Evolutionary conservation across 768 basidiomycete species (phyloP), one percentile per base, ranked within the genome.

Genomic region (Krasilnikovozyma curviuscula): DNA sequence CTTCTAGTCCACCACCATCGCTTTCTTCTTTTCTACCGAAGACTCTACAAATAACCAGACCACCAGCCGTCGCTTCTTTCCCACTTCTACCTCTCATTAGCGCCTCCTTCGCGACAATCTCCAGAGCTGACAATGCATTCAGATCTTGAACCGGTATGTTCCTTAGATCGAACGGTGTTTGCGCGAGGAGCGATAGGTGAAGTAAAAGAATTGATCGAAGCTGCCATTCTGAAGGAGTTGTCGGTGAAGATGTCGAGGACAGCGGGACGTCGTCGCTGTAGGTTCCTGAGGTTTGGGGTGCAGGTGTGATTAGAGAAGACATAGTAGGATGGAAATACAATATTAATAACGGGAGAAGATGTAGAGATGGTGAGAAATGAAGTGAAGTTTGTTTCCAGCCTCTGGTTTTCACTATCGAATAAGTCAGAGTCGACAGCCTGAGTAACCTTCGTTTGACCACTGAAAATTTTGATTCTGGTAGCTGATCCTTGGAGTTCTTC

Each of bases 311-410:
- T 91, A 66, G 0, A 79, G 80, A 42, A 83, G 71, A 0, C 30
- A 93, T 72, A 59, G 85, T 79, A 60, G 95, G 91, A 34, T 91
- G 91, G 60, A 98, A 93, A 64, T 81, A 88, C 54, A 83, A 78
- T 53, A 81, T 91, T 98, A 59, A 6, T 5, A 5, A 51, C 18
- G 46, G 3, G 5, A 27, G 42, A 3, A 13, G 14, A n/a, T 2
- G 21, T 12, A 19, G 34, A 5, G 7, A 18, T 1, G 37, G 19
- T 13, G 12, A 23, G 28, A 48, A 30, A 44, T 5, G 8, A 27
- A 19, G 25, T n/a, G 39, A 34, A 14, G 19, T 18, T 34, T 25
- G 18, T 40, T 38, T 3, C 45, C 14, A 18, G 12, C 30, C 37
- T 39, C 37, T 39, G 7, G n/a, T 39, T 23, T 7, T n/a, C 8